These are phyloP conservation scores for Bullera alba DNA, from an alignment of 768 basidiomycete genomes.

Conservation along the genomic window DNA sequence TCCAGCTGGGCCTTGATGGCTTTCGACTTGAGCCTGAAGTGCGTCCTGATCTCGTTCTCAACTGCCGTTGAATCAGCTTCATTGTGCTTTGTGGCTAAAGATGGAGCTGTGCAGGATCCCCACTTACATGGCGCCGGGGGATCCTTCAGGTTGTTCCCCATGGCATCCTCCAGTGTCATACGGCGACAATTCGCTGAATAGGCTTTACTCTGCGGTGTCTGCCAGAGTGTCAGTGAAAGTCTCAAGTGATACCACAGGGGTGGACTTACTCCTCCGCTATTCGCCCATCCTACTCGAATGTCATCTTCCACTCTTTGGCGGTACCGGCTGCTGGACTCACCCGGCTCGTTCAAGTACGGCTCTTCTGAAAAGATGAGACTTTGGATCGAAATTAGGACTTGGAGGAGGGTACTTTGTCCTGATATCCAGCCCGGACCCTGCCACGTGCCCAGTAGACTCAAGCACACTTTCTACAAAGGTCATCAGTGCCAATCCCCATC, in stretches of 20 bases:
- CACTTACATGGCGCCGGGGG: constrained; percentile 35
- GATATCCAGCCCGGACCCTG: constrained; percentile 85
- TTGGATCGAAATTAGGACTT: constrained; percentile 89
- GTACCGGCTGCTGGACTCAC: constrained; percentile 47
- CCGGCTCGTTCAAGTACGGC: constrained; percentile 88
- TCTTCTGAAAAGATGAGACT: constrained; percentile 94
- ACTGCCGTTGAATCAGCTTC: constrained; percentile 50
- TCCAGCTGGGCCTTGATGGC: constrained; percentile 67
- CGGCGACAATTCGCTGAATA: constrained; percentile 71
- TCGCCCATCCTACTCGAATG: constrained; percentile 16
- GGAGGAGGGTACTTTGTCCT: constrained; percentile 80
- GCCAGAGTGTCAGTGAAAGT: neutral
- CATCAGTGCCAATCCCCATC: too few species aligned
- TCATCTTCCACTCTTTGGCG: neutral
- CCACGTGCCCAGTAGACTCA: constrained; percentile 89
- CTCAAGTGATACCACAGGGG: neutral
- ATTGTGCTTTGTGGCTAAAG: neutral
- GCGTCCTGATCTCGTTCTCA: constrained; percentile 76
- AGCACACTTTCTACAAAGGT: constrained; percentile 78
- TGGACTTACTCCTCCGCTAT: constrained; percentile 12
- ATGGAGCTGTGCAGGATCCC: neutral
- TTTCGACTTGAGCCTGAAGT: constrained; percentile 77
- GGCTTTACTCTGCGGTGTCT: constrained; percentile 25
- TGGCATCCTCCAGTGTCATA: constrained; percentile 82
- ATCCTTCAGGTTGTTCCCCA: constrained; percentile 32